Evolutionary conservation across 1,284 basidiomycete genomes (phyloP).

Genomic region (Anthracocystis walkeri): DNA sequence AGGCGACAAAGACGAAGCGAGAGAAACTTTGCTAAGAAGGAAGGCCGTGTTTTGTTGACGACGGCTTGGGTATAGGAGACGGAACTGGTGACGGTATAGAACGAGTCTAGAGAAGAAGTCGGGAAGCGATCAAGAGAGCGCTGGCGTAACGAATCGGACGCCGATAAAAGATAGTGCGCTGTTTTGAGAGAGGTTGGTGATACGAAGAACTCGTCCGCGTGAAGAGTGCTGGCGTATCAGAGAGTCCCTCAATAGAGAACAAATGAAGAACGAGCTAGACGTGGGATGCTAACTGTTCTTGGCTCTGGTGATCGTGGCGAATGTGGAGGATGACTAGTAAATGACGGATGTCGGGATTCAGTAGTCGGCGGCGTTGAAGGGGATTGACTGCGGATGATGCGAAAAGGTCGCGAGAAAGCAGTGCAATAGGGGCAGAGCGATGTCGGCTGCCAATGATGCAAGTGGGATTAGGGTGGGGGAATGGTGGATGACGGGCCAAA

Average conservation of each 20-base stretch:
- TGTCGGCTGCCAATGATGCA: slow-evolving; percentile 41
- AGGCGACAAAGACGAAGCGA: slow-evolving; percentile 14
- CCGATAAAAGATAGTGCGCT: slow-evolving; percentile 14
- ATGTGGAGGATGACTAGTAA: not conserved
- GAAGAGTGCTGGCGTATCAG: not conserved
- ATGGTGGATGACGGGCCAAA: slow-evolving; percentile 6
- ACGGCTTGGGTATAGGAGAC: slow-evolving; percentile 21
- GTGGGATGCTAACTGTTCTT: slow-evolving; percentile 6
- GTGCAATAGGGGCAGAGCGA: slow-evolving; percentile 45
- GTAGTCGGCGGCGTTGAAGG: not conserved
- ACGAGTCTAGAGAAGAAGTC: not conserved
- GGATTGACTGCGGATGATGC: slow-evolving; percentile 15
- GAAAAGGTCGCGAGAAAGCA: slow-evolving; percentile 33
- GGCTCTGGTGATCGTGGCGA: slow-evolving; percentile 27
- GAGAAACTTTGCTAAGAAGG: not conserved
- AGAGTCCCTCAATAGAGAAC: slow-evolving; percentile 1
- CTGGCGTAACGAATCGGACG: slow-evolving; percentile 57
- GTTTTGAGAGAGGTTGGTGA: slow-evolving; percentile 8
- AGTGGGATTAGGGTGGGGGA: not conserved
- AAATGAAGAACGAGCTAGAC: slow-evolving; percentile 15
- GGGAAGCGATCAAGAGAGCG: slow-evolving; percentile 26
- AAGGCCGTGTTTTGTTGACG: slow-evolving; percentile 2
- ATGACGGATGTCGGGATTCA: not conserved
- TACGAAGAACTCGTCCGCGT: not conserved
- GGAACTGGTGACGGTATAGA: slow-evolving; percentile 11